Percentiles rank a stretch among this genome's conserved stretches.
These are phyloP conservation scores for Hypomontagnella submonticulosa DNA, from an alignment of 495 filamentous ascomycete genomes.

Conservation along the genomic window DNA sequence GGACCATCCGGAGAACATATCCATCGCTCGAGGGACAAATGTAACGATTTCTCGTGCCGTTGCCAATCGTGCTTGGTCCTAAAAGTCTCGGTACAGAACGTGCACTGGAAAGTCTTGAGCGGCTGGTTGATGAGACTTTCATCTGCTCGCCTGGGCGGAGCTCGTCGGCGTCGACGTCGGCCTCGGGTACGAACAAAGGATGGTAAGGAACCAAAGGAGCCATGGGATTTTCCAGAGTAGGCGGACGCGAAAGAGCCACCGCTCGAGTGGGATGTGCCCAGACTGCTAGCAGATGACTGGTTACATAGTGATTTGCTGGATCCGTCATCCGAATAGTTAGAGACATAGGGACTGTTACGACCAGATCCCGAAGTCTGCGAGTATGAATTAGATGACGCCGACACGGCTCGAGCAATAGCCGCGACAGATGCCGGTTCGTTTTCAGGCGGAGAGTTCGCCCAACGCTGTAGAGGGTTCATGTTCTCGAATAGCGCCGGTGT, in stretches of 20 bases:
- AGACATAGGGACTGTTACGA: conserved; percentile 63
- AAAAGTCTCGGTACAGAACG: conserved; percentile 84
- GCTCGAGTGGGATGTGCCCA: conserved; percentile 76
- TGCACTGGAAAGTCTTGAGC: conserved; percentile 78
- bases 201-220: conserved; percentile 74
- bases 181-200: conserved; percentile 64
- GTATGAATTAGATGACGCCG: conserved; percentile 63
- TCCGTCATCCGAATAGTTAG: conserved; percentile 69
- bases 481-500: conserved; percentile 64
- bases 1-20: conserved; percentile 77
- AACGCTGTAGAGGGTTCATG: conserved; percentile 86
- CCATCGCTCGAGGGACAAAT: conserved; percentile 82
- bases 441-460: conserved; percentile 87
- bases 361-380: conserved; percentile 54
- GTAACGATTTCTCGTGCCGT: conserved; percentile 83
- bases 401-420: conserved; percentile 81
- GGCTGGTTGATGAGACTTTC: conserved; percentile 47
- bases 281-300: conserved; percentile 76
- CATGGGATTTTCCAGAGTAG: conserved; percentile 73
- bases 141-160: conserved; percentile 48
- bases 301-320: conserved; percentile 75
- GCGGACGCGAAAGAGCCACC: conserved; percentile 77
- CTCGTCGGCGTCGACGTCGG: conserved; percentile 74
- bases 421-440: conserved; percentile 84
- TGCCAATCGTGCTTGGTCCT: conserved; percentile 88